A percentile compares a stretch with the other conserved stretches of the same genome.
These are phyloP conservation scores for Setaria viridis DNA, from an alignment of 202 grass and related monocot genomes.

Conservation along the genomic window DNA sequence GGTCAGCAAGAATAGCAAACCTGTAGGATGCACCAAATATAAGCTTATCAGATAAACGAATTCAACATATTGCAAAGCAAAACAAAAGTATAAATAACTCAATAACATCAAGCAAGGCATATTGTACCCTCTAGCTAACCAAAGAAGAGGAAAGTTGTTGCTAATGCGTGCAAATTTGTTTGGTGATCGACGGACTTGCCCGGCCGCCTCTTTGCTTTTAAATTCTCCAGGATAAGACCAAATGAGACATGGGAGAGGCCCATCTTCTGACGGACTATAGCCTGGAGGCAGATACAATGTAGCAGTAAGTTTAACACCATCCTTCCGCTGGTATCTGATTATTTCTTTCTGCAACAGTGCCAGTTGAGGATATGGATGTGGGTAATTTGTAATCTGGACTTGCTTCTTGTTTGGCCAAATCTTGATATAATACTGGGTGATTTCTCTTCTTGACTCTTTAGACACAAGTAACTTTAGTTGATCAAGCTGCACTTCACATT, in stretches of 20 bases:
- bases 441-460: conserved; percentile 83
- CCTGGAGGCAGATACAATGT: conserved; percentile 77
- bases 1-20: conserved; percentile 81
- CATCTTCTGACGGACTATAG: conserved; percentile 66
- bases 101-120: conserved; percentile 42
- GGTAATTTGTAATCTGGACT: conserved; percentile 85
- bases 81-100: conserved; percentile 17
- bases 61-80: conserved; percentile 7
- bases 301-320: conserved; percentile 84
- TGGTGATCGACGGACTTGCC: conserved; percentile 77
- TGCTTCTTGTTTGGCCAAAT: conserved; percentile 66
- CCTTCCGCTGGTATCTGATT: conserved; percentile 78
- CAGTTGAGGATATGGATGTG: conserved; percentile 84
- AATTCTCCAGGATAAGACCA: conserved; percentile 94
- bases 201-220: conserved; percentile 91
- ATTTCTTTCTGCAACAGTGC: conserved; percentile 80
- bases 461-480: conserved; percentile 79
- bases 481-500: conserved; percentile 66
- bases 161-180: conserved; percentile 80
- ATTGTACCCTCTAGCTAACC: conserved; percentile 83
- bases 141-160: conserved; percentile 83
- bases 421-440: conserved; percentile 76
- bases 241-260: conserved; percentile 75
- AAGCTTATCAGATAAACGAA: conserved; percentile 5
- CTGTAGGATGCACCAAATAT: conserved; percentile 47